Percentiles rank a stretch among this genome's conserved stretches.
These are phyloP conservation scores for Angophora floribunda DNA, from an alignment of 345 rosid genomes.

Conservation along the genomic window DNA sequence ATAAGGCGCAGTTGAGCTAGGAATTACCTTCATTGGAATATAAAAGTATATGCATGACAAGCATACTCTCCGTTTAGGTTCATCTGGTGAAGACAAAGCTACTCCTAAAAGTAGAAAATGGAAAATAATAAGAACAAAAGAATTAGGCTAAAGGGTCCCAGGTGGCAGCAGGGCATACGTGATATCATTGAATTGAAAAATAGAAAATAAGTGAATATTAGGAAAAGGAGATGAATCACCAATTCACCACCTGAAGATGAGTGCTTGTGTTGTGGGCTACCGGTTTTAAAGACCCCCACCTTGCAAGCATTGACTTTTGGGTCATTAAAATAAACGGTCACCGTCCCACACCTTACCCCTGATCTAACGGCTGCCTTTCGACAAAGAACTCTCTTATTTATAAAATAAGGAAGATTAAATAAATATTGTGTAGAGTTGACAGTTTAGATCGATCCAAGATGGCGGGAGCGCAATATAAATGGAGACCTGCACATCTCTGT, in stretches of 20 bases:
- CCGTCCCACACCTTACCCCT: constrained; percentile 15
- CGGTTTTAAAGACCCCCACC: background rate
- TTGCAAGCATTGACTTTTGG: constrained; percentile 16
- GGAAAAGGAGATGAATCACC: too few relatives aligned
- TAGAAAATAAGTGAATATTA: too few relatives aligned
- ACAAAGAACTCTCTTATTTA: background rate
- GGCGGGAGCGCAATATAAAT: background rate
- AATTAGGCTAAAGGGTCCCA: background rate
- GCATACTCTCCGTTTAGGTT: background rate
- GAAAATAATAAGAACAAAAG: background rate
- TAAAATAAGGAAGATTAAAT: background rate
- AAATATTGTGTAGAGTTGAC: background rate
- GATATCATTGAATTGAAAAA: background rate
- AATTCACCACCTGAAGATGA: background rate
- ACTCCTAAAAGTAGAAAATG: background rate
- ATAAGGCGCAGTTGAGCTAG: background rate
- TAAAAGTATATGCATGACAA: background rate
- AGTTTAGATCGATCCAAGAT: background rate
- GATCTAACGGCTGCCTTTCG: background rate
- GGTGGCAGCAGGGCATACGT: background rate
- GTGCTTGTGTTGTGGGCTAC: constrained; percentile 8
- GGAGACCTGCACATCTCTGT: background rate
- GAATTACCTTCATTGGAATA: background rate
- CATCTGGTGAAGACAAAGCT: background rate
- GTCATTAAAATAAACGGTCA: background rate